These are phyloP conservation scores for Alloascoidea hylecoeti DNA, from an alignment of 805 yeast species.

Conservation along the genomic window DNA sequence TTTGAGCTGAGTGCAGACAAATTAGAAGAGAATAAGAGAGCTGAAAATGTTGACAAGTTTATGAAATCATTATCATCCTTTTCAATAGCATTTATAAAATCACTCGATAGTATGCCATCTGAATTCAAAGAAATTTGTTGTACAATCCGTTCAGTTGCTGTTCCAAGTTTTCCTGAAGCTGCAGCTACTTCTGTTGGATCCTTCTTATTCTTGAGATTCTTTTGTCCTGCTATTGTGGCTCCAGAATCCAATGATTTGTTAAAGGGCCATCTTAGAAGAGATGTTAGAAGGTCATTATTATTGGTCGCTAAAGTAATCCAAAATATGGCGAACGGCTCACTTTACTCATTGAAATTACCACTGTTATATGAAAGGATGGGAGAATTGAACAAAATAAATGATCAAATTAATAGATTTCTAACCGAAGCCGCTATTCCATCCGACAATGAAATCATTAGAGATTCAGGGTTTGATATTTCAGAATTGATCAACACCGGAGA, in stretches of 20 bases:
- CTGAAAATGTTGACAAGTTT: no score
- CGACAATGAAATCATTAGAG: no score
- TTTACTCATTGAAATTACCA: constrained; percentile 17
- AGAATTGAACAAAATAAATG: no score
- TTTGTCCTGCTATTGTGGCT: constrained; percentile 74
- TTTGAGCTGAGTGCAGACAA: constrained; percentile 50
- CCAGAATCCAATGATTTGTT: constrained; percentile 39
- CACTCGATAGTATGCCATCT: constrained; percentile 41
- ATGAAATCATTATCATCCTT: no score
- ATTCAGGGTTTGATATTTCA: no score
- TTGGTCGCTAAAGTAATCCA: constrained; percentile 14
- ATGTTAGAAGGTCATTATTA: constrained; percentile 10
- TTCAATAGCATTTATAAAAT: no score
- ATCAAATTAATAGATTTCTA: no score
- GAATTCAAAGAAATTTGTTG: constrained; percentile 51
- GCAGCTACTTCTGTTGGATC: constrained; percentile 73
- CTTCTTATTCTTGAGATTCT: constrained; percentile 55
- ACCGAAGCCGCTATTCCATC: no score
- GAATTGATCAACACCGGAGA: no score
- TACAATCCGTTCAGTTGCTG: constrained; percentile 42
- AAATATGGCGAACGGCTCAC: constrained; percentile 12
- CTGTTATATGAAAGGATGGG: no score
- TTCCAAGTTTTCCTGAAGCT: constrained; percentile 41
- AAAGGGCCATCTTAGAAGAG: constrained; percentile 7
- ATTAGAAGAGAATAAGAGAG: no score